phyloP scores from a whole-genome alignment of 495 filamentous ascomycete species.

The Mytilinidion resinicola region DNA sequence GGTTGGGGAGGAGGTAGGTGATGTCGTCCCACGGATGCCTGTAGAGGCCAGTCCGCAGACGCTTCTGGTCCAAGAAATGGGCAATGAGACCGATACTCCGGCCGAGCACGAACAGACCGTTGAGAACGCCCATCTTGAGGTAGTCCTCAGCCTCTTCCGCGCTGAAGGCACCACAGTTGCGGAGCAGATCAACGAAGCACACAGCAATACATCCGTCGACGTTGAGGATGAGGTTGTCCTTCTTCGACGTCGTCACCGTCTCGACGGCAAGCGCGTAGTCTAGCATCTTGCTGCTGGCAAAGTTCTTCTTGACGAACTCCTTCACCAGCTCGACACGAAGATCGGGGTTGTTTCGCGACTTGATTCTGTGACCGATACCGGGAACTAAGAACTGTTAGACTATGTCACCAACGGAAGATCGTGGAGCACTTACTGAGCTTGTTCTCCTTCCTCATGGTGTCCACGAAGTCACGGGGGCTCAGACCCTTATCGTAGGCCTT shows the following conservation, averaged over 20 bases:
- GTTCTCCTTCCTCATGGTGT: slow-evolving; percentile 98
- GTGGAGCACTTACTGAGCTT: slow-evolving; percentile 70
- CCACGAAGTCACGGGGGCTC: slow-evolving; percentile 96
- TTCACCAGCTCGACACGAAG: slow-evolving; percentile 98
- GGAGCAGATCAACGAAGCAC: slow-evolving; percentile 95
- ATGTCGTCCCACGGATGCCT: slow-evolving; percentile 84
- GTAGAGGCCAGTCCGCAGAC: slow-evolving; percentile 94
- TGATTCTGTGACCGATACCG: slow-evolving; percentile 97
- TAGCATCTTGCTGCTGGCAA: slow-evolving; percentile 92
- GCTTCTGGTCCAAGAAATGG: slow-evolving; percentile 99
- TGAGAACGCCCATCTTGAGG: slow-evolving; percentile 91
- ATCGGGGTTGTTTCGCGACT: slow-evolving; percentile 99
- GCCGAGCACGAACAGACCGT: slow-evolving; percentile 97
- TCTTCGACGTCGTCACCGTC: slow-evolving; percentile 97
- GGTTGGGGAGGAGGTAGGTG: slow-evolving; percentile 29
- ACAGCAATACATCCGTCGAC: slow-evolving; percentile 97
- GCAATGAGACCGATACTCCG: slow-evolving; percentile 97
- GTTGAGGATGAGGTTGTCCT: slow-evolving; percentile 99
- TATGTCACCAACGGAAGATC: neutral
- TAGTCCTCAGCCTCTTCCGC: slow-evolving; percentile 78
- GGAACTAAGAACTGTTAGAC: slow-evolving; percentile 56
- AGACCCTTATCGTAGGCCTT: slow-evolving; percentile 97
- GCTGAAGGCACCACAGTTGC: slow-evolving; percentile 95
- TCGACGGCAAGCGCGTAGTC: slow-evolving; percentile 98
- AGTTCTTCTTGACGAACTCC: slow-evolving; percentile 95